Evolutionary conservation across 768 basidiomycete species (phyloP), one percentile per base, ranked within the genome.

Genomic region (Rhizopogon salebrosus): DNA sequence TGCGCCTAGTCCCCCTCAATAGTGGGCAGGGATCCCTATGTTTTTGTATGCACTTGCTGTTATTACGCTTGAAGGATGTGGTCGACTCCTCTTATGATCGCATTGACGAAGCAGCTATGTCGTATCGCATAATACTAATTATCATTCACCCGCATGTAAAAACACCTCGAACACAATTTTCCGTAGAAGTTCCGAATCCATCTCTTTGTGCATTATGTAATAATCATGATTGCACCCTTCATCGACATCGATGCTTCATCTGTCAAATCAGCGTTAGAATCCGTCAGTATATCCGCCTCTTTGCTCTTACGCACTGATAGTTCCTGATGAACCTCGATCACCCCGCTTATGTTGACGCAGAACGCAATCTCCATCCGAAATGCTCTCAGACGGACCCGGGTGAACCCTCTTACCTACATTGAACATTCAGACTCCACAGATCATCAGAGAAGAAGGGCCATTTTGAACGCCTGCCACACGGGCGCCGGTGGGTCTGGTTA

Each of bases 131-230:
- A 46, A 56, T 48, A 52, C 23, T 57, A 60, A 42, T 51, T 67
- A 65, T 67, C 64, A 67, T 64, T 24, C 29, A 57, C 57, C 59
- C 57, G 56, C 61, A 58, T 67, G 63, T 69, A 69, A 56, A 61
- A 50, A 59, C 67, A 61, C 52, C 24, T 39, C 38, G 53, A 24
- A 48, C 41, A 50, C 65, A 65, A 41, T 41, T 18, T 45, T 39
- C 24, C 24, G 52, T 54, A 62, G 59, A n/a, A 67, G 57, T 57
- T 31, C 18, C 26, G 16, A 50, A 37, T 50, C 31, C 40, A 40
- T 13, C 46, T 26, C 34, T 14, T 35, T 50, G 38, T 26, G 48
- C 27, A 52, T n/a, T 41, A 24, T 35, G 26, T 18, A 13, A 20
- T n/a, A n/a, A n/a, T n/a, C n/a, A n/a, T n/a, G n/a, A n/a, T n/a